Evolutionary conservation across 2,329 filamentous ascomycete genomes (phyloP), one percentile per base, ranked within the genome.

Genomic region (Venturia oleaginea): DNA sequence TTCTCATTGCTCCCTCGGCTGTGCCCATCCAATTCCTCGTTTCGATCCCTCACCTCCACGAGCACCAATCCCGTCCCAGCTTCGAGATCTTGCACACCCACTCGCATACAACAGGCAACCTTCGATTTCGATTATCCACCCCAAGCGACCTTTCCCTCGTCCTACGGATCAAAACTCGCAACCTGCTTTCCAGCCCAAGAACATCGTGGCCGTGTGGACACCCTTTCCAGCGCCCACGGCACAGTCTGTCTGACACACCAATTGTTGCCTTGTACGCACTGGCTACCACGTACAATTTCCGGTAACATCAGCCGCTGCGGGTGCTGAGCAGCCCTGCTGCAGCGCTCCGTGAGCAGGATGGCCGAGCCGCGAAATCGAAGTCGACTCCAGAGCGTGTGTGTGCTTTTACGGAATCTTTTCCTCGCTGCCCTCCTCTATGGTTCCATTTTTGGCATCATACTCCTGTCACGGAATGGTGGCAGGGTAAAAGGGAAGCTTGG

Each of bases 351-450:
- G 19, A 32, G 40, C 62, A 64, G 19, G 17, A 65, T 65, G 64
- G 19, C 59, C 24, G 59, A 62, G 32, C 27, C 64, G 15, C 64
- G 59, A n/a, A 61, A 43, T 48, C 40, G 59, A n/a, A 54, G 30
- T 27, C 57, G 64, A 32, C 59, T 65, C 17, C 43, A 34, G 22
- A 57, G 59, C 40, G 22, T 75, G 65, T 71, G 71, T 65, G 71
- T 72, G 22, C 74, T 80, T 64, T 54, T 79, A 57, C 75, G 77
- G 67, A 81, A 80, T 68, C 68, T 80, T 22, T 66, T 73, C 7
- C 71, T 79, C 43, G 78, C 78, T 30, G 72, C 73, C 30, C 66
- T 79, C 15, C 66, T 79, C 15, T 80, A 81, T 67, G 71, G 69
- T 3, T 64, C 73, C 61, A 74, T 80, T 42, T 79, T 76, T 67